phyloP scores from a whole-genome alignment of 2,329 filamentous ascomycete genomes.

The Myriangium duriaei region DNA sequence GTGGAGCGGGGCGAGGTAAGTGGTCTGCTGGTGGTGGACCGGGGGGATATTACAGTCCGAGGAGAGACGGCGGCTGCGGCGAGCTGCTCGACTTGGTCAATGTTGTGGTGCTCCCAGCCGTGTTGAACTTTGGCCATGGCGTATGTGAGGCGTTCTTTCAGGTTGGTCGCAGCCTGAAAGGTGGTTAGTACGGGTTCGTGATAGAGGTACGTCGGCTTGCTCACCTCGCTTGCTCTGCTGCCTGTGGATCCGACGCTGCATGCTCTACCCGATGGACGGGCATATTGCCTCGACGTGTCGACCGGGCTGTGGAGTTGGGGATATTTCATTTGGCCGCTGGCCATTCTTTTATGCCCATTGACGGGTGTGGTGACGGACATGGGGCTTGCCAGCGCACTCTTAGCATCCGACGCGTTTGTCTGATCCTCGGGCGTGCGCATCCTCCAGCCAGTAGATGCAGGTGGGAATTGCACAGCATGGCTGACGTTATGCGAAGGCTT shows the following conservation, averaged over 20 bases:
- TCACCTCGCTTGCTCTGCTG: constrained; percentile 67
- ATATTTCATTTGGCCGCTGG: constrained; percentile 62
- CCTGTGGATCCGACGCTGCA: constrained; percentile 55
- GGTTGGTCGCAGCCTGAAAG: constrained; percentile 57
- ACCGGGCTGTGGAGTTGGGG: constrained; percentile 18
- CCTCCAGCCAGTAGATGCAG: constrained; percentile 9
- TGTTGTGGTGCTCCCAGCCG: constrained; percentile 68
- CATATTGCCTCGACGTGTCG: constrained; percentile 36
- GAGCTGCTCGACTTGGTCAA: constrained; percentile 65
- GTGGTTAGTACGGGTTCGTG: neutral
- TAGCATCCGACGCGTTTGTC: constrained; percentile 13
- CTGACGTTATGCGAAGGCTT: constrained; percentile 7
- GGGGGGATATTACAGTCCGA: constrained; percentile 9
- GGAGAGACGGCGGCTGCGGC: constrained; percentile 42
- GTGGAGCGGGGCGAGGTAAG: constrained; percentile 8
- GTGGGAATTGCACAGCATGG: constrained; percentile 13
- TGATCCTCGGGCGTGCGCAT: constrained; percentile 14
- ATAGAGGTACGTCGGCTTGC: constrained; percentile 19
- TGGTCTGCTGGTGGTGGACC: constrained; percentile 3
- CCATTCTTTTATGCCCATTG: constrained; percentile 58
- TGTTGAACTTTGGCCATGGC: constrained; percentile 89
- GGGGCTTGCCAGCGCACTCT: constrained; percentile 23
- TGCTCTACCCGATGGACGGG: constrained; percentile 45
- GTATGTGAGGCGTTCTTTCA: constrained; percentile 76
- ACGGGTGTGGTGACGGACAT: constrained; percentile 29